Percentiles rank a stretch among this genome's conserved stretches.
Evolutionary conservation across 2,329 filamentous ascomycete genomes (phyloP).

Genomic region (Claviceps sp.): DNA sequence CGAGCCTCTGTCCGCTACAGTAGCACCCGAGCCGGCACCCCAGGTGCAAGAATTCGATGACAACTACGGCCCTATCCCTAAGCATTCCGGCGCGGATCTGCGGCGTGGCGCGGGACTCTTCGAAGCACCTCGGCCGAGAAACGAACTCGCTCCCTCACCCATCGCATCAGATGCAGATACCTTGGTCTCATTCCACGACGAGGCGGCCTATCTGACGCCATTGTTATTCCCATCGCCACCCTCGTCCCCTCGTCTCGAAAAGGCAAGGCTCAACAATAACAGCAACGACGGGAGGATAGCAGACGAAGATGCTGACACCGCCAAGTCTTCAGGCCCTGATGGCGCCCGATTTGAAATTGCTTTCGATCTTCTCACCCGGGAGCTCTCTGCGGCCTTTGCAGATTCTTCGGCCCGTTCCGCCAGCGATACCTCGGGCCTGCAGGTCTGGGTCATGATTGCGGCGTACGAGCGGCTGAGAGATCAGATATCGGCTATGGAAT

Average conservation of each 20-base stretch:
- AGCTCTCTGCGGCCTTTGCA: conserved; percentile 31
- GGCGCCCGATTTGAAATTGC: conserved; percentile 36
- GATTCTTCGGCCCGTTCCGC: conserved; percentile 12
- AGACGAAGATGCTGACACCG: conserved; percentile 1
- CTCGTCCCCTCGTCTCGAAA: conserved; percentile 19
- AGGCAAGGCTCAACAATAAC: neutral
- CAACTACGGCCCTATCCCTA: conserved; percentile 1
- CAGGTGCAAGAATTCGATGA: neutral
- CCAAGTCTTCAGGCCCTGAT: conserved; percentile 11
- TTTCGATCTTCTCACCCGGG: conserved; percentile 34
- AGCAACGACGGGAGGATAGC: conserved; percentile 5
- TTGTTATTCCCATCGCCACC: conserved; percentile 32
- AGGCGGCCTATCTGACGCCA: conserved; percentile 30
- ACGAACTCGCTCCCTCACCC: conserved; percentile 15
- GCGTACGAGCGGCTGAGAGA: conserved; percentile 41
- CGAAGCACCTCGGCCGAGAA: neutral
- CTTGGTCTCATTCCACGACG: conserved; percentile 33
- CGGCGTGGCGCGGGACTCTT: conserved; percentile 1
- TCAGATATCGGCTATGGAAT: conserved; percentile 24
- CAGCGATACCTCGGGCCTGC: conserved; percentile 29
- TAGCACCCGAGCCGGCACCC: neutral
- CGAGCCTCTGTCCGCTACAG: conserved; percentile 1
- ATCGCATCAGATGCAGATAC: conserved; percentile 30
- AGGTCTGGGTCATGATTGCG: conserved; percentile 45
- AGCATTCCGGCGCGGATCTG: neutral